Evolutionary conservation across 768 basidiomycete genomes (phyloP).

Genomic region (Tephrocybe sp.): DNA sequence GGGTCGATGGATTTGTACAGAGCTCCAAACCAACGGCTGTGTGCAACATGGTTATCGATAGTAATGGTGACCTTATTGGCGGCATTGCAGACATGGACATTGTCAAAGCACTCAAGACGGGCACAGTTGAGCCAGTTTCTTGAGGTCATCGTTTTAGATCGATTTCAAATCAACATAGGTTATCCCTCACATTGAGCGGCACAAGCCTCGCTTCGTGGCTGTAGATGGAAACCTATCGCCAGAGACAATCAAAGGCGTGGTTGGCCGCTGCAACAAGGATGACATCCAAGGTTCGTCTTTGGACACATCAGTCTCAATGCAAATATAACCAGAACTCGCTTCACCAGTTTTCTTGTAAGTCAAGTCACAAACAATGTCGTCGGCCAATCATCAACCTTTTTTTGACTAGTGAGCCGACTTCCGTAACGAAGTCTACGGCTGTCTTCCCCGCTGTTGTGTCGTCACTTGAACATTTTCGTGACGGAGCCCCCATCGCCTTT

Average conservation of each 20-base stretch:
- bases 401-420: constrained; percentile 86
- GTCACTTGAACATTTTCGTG: constrained; percentile 24
- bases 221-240: constrained; percentile 77
- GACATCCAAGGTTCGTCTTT: constrained; percentile 52
- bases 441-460: constrained; percentile 65
- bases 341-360: constrained; percentile 74
- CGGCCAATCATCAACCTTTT: constrained; percentile 4
- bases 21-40: constrained; percentile 61
- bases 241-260: constrained; percentile 47
- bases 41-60: constrained; percentile 84
- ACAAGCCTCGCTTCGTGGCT: constrained; percentile 60
- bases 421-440: constrained; percentile 71
- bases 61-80: constrained; percentile 66
- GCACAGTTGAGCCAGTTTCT: constrained; percentile 45
- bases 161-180: too few relatives aligned
- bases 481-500: constrained; percentile 57
- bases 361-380: neutral
- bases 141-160: too few relatives aligned
- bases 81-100: constrained; percentile 94
- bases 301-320: neutral
- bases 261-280: constrained; percentile 48
- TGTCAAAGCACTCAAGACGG: constrained; percentile 45
- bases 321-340: constrained; percentile 3
- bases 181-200: constrained; percentile 42
- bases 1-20: constrained; percentile 70